Evolutionary conservation across 1,284 basidiomycete genomes (phyloP), one percentile per base, ranked within the genome.

Genomic region (Stereum hirsutum): DNA sequence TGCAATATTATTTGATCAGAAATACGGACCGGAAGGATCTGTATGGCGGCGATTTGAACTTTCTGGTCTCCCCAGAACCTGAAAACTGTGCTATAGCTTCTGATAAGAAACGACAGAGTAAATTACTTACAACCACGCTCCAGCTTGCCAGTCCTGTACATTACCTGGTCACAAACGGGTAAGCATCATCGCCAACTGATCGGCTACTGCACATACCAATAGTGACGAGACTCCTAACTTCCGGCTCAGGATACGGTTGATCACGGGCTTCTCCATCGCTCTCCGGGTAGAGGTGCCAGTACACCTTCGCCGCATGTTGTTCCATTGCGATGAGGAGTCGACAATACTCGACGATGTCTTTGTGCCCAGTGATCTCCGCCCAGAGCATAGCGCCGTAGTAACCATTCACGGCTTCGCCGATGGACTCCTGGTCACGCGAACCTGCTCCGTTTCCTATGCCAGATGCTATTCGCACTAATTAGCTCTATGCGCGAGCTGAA

Each of bases 201-300:
- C n/a, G n/a, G n/a, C n/a, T n/a, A n/a, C n/a, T n/a, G n/a, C n/a
- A n/a, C n/a, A n/a, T n/a, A n/a, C 62, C 61, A 14, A 63, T 56
- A 11, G 62, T 64, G 21, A 58, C 54, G 11, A 64, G 52, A 35
- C 49, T 45, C 5, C 62, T 54, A 32, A 62, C 36, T 24, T 39
- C 54, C 35, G 55, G 51, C 41, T 64, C 61, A 1, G 61, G 62
- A 46, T 64, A 64, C 31, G 61, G 61, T 28, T 62, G 56, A 39
- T 62, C 60, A 19, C 57, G 53, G 44, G 55, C 60, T 38, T 48
- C 59, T 6, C 52, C 38, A 35, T 49, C 54, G 19, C 49, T 49
- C 20, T 47, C 37, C 10, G 62, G 62, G 41, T 63, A 61, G 47
- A 64, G 37, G 39, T 64, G 62, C 62, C 62, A 64, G 47, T 64